phyloP scores from a whole-genome alignment of 768 basidiomycete genomes.

The Lyophyllum decastes region DNA sequence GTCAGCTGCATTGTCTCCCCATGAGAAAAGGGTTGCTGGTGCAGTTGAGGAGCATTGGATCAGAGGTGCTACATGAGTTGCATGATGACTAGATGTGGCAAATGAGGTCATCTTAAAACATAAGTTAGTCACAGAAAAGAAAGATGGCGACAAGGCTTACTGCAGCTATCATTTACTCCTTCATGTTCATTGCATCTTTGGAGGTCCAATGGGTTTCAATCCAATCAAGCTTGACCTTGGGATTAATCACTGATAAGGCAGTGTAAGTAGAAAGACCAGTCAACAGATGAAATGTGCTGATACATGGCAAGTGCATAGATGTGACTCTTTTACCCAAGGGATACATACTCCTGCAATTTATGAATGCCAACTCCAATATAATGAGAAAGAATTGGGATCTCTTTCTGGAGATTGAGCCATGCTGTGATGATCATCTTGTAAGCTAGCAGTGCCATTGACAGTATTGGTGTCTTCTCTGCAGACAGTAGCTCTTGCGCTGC shows the following conservation, averaged over 20 bases:
- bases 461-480: constrained; percentile 32
- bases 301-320: constrained; percentile 33
- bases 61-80: neutral
- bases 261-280: neutral
- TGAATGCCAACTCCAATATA: constrained; percentile 24
- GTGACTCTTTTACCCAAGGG: constrained; percentile 25
- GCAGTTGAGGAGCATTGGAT: neutral
- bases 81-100: neutral
- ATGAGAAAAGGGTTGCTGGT: neutral
- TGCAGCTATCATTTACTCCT: constrained; percentile 15
- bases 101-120: neutral
- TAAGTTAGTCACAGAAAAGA: neutral
- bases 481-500: constrained; percentile 33
- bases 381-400: constrained; percentile 23
- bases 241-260: constrained; percentile 18
- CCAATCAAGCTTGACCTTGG: constrained; percentile 18
- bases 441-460: constrained; percentile 29
- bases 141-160: constrained; percentile 10
- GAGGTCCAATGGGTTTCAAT: constrained; percentile 11
- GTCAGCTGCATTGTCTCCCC: neutral
- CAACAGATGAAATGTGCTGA: constrained; percentile 11
- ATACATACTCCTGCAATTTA: no score
- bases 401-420: constrained; percentile 12
- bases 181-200: constrained; percentile 8
- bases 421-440: constrained; percentile 28